Base-by-base conservation (phyloP, 1,284 basidiomycete genomes). In the Leucocoprinus gongylophorus region DNA sequence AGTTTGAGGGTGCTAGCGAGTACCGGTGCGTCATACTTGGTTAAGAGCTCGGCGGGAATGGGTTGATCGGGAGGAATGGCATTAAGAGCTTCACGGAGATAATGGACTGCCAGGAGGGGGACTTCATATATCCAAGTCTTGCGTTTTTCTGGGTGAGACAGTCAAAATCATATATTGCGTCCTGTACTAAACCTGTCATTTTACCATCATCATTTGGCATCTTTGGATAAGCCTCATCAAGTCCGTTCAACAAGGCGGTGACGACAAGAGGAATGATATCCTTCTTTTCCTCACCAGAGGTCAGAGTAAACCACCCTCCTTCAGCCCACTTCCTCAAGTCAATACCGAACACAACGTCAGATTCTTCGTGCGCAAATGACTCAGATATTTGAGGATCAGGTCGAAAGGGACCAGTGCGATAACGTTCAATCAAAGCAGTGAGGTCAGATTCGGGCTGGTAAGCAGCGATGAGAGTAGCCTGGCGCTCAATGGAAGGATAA, bases 71-170 rank as follows among this genome's bases (percentile, higher is more conserved):
- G 71, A 5, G 81, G 80, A 10, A 91, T 68, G 20, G 78, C 79
- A 63, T 95, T 94, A 54, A 97, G 73, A 2, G 77, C 77, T 64
- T 90, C 87, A 54, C 94, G 83, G 9, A 97, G 79, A 57, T 86
- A 84, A 62, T 97, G 94, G 5, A 87, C 78, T 28, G 84, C 81
- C 3, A 80, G 72, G 20, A 97, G 76, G 1, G 93, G 91, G 2
- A 95, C 90, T 59, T 90, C 85, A 64, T 97, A 95, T 55, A 97
- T 90, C 95, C 94, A 97, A 1, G 84, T 75, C 69, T 88, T 91
- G 56, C 95, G 83, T 65, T 84, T 88, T 67, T 95, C 95, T 52
- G 17, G 8, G 18, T 9, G 12, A 6, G 2, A 15, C 4, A 1
- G 8, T 20, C 9, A 37, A 8, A 38, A 15, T 33, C 10, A 20